Conservation (phyloP, 2,329 filamentous ascomycete species). For the Zymoseptoria tritici region DNA sequence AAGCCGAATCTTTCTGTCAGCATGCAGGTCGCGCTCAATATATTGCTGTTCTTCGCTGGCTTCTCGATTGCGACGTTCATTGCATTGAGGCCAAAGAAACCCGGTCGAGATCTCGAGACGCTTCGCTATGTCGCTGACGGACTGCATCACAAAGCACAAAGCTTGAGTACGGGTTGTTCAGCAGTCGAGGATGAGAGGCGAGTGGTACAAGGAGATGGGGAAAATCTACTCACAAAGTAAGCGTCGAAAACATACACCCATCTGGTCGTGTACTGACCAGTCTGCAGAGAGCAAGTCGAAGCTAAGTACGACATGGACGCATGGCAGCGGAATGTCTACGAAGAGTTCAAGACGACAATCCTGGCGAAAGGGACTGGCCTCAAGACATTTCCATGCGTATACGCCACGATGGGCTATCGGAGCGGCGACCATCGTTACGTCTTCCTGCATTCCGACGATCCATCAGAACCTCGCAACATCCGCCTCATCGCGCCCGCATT, state of each 20-base stretch:
- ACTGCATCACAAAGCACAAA: neutral
- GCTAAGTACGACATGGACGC: slow-evolving; percentile 13
- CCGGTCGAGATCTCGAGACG: slow-evolving; percentile 4
- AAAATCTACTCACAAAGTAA: neutral
- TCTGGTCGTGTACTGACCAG: neutral
- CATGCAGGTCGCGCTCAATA: slow-evolving; percentile 15
- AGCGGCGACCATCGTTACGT: slow-evolving; percentile 16
- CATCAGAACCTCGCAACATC: slow-evolving; percentile 14
- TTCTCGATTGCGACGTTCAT: slow-evolving; percentile 10
- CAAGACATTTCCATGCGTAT: slow-evolving; percentile 16
- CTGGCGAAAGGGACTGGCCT: slow-evolving; percentile 14
- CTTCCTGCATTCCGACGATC: slow-evolving; percentile 15
- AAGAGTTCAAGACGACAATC: slow-evolving; percentile 18
- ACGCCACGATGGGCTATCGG: slow-evolving; percentile 16
- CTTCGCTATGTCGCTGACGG: neutral
- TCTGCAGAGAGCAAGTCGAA: slow-evolving; percentile 10
- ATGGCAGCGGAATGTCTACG: slow-evolving; percentile 15
- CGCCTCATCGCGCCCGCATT: slow-evolving; percentile 14
- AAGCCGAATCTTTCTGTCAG: neutral
- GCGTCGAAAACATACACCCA: neutral
- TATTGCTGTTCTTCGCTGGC: slow-evolving; percentile 14
- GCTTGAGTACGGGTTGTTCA: neutral
- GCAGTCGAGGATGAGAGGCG: neutral
- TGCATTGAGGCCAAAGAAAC: slow-evolving; percentile 10
- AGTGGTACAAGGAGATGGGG: neutral